Conservation (phyloP, 1,139 yeast species). For the Hansenula lynferdii region DNA sequence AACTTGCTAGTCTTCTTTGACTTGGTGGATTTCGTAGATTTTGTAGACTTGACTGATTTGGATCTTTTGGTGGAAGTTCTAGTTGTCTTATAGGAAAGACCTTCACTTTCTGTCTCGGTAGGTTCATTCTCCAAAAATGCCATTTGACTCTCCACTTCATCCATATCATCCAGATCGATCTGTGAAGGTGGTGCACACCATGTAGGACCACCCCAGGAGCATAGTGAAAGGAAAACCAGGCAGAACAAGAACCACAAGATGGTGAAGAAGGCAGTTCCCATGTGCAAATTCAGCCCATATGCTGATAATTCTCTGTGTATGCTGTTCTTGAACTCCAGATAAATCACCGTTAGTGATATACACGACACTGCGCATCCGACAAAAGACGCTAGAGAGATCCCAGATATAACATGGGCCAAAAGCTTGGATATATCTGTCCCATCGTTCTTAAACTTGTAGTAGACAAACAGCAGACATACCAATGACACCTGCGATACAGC, state of each 20-base stretch:
- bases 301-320: slow-evolving; percentile 32
- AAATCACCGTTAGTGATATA: slow-evolving; percentile 26
- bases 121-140: neutral
- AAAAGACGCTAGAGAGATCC: slow-evolving; percentile 32
- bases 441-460: slow-evolving; percentile 33
- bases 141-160: slow-evolving; percentile 2
- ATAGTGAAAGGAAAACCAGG: slow-evolving; percentile 23
- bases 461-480: slow-evolving; percentile 28
- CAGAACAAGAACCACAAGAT: slow-evolving; percentile 35
- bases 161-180: slow-evolving; percentile 3
- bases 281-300: slow-evolving; percentile 41
- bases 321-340: slow-evolving; percentile 25
- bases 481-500: slow-evolving; percentile 27
- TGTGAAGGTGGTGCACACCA: slow-evolving; percentile 39
- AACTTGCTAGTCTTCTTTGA: no score
- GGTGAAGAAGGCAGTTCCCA: slow-evolving; percentile 39
- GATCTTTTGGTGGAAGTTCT: neutral
- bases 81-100: neutral
- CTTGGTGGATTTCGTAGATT: neutral
- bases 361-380: slow-evolving; percentile 28
- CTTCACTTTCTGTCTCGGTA: neutral
- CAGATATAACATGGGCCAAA: slow-evolving; percentile 30
- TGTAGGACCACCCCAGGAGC: slow-evolving; percentile 36
- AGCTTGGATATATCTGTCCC: slow-evolving; percentile 26
- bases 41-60: neutral